Evolutionary conservation across 441 rosid genomes (phyloP), one percentile per base, ranked within the genome.

Genomic region (Isatis lusitanica): DNA sequence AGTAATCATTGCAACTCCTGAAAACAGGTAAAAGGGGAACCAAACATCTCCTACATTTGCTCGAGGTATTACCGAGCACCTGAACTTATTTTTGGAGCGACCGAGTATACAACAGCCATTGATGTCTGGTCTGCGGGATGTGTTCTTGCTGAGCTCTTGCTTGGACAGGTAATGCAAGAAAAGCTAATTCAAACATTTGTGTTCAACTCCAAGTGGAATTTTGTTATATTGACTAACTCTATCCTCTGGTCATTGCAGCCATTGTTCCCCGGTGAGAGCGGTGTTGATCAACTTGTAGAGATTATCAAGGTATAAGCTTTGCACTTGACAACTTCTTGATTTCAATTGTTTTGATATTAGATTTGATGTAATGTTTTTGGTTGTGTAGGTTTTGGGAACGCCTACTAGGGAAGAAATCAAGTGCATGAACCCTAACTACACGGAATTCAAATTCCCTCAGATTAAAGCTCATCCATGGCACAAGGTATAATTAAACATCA

Each of bases 41-140:
- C 99, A 53, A 95, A 95, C 83, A 92, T 95, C 79, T 90, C 99
- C 0, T 95, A 95, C 76, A 95, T 95, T 2, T 95, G 99, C 81
- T 92, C 99, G 3, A 86, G 99, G 82, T 94, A 90, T 78, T 94
- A 94, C 74, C 81, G 99, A 84, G 99, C 98, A 67, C 98, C 98
- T 9, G 97, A 94, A 80, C 94, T 94, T 70, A 94, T 94, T 67
- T 94, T 94, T 79, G 97, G 99, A 65, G 99, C 99, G 67, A 94
- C 99, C 0, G 98, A 94, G 79, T 94, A 92, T 63, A 83, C 97
- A 4, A 78, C 88, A 50, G 97, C 97, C 21, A 92, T 94, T 77
- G 99, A 94, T 74, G 82, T 94, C 75, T 94, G 99, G 99, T 94
- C 98, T 82, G 97, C 88, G 8, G 99, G 99, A 60, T 94, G 98